Evolutionary conservation across 257 asterid species (phyloP).

Genomic region (Plectranthus barbatus): DNA sequence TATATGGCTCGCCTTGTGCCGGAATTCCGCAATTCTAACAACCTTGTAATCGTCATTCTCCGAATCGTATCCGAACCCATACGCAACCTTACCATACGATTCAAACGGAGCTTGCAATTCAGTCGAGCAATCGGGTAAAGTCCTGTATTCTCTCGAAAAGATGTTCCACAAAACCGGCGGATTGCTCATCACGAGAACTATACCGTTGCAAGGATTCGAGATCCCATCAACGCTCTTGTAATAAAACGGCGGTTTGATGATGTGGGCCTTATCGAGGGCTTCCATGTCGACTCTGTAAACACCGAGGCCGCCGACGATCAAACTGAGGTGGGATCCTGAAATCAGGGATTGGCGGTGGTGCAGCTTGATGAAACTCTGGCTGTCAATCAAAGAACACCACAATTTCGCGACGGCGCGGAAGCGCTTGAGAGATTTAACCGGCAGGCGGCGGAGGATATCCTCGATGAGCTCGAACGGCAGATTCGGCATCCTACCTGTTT

Average conservation of each 20-base stretch:
- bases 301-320: slow-evolving; percentile 34
- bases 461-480: slow-evolving; percentile 33
- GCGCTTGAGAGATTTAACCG: no score
- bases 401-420: no score
- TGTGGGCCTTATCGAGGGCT: slow-evolving; percentile 19
- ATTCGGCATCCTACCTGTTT: slow-evolving; percentile 12
- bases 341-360: slow-evolving; percentile 26
- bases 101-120: slow-evolving; percentile 13
- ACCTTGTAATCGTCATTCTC: slow-evolving; percentile 48
- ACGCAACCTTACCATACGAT: slow-evolving; percentile 20
- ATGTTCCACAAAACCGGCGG: slow-evolving; percentile 52
- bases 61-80: slow-evolving; percentile 49
- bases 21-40: slow-evolving; percentile 32
- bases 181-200: slow-evolving; percentile 33
- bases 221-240: slow-evolving; percentile 28
- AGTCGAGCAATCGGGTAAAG: slow-evolving; percentile 21
- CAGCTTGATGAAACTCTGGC: slow-evolving; percentile 27
- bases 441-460: slow-evolving; percentile 43
- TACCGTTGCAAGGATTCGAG: slow-evolving; percentile 38
- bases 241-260: slow-evolving; percentile 33
- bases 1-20: slow-evolving; percentile 17
- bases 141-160: slow-evolving; percentile 27
- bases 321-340: slow-evolving; percentile 18
- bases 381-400: slow-evolving; percentile 30
- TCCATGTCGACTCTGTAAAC: slow-evolving; percentile 26